Conservation (phyloP, 2,329 filamentous ascomycete genomes). For the Penicillium sp. region DNA sequence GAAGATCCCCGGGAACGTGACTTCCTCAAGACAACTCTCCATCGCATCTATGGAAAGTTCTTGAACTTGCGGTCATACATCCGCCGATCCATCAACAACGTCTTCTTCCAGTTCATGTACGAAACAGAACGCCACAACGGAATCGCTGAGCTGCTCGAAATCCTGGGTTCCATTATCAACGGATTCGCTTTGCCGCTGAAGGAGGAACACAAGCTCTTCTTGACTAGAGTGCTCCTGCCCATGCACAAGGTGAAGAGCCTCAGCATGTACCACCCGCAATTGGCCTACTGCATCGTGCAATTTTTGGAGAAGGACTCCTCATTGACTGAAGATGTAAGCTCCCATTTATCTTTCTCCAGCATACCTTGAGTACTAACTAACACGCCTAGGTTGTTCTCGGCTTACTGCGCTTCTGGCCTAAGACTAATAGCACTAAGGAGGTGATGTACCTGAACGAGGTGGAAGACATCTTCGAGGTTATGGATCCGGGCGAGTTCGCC, state of each 20-base stretch:
- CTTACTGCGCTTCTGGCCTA: slow-evolving; percentile 94
- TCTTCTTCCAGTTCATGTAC: slow-evolving; percentile 99
- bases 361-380: background rate
- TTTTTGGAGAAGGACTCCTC: slow-evolving; percentile 97
- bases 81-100: slow-evolving; percentile 97
- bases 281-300: slow-evolving; percentile 98
- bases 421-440: slow-evolving; percentile 99
- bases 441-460: slow-evolving; percentile 99
- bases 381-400: slow-evolving; percentile 78
- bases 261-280: slow-evolving; percentile 99
- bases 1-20: slow-evolving; percentile 95
- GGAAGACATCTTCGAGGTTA: slow-evolving; percentile 98
- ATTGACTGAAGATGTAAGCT: slow-evolving; percentile 84
- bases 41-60: slow-evolving; percentile 98
- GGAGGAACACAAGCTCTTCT: slow-evolving; percentile 97
- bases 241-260: slow-evolving; percentile 98
- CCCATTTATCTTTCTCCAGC: slow-evolving; percentile 1
- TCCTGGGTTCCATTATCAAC: slow-evolving; percentile 97
- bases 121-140: slow-evolving; percentile 98
- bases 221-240: slow-evolving; percentile 87
- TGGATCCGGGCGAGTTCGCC: slow-evolving; percentile 97
- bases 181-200: slow-evolving; percentile 95
- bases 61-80: slow-evolving; percentile 97
- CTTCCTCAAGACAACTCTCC: slow-evolving; percentile 95
- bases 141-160: slow-evolving; percentile 93